Evolutionary conservation across 2,329 filamentous ascomycete species (phyloP).

Genomic region (Ophiostoma sp.): DNA sequence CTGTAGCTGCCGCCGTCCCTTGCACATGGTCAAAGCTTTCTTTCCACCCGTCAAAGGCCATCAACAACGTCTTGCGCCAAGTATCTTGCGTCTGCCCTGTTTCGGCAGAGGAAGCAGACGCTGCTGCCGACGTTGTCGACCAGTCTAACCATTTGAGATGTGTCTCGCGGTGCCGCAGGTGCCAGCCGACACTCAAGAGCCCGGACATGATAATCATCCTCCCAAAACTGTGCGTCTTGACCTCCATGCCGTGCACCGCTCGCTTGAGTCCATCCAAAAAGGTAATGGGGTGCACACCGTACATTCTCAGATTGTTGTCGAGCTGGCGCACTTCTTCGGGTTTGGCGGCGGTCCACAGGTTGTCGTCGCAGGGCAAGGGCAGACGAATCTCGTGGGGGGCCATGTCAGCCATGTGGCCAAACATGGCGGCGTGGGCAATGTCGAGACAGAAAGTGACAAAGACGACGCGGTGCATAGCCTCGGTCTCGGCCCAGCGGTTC

Average conservation of each 20-base stretch:
- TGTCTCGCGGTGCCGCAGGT: conserved; percentile 82
- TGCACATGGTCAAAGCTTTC: conserved; percentile 75
- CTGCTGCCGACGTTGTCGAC: conserved; percentile 59
- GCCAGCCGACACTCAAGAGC: conserved; percentile 87
- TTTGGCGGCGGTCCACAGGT: conserved; percentile 78
- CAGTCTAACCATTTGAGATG: conserved; percentile 79
- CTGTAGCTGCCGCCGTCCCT: conserved; percentile 31
- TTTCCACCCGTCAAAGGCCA: conserved; percentile 86
- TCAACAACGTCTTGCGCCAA: conserved; percentile 75
- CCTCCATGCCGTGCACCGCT: conserved; percentile 76
- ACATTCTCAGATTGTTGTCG: conserved; percentile 73
- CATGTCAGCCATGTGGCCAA: conserved; percentile 88
- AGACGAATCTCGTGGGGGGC: conserved; percentile 85
- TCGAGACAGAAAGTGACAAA: conserved; percentile 91
- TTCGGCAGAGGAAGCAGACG: conserved; percentile 39
- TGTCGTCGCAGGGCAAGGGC: conserved; percentile 83
- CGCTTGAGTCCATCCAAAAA: conserved; percentile 85
- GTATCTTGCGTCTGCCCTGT: conserved; percentile 54
- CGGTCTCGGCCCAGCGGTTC: conserved; percentile 85
- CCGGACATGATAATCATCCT: conserved; percentile 89
- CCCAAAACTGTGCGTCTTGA: conserved; percentile 84
- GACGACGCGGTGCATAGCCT: conserved; percentile 81
- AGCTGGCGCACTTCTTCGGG: conserved; percentile 74
- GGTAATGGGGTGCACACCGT: conserved; percentile 74
- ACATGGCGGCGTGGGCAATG: conserved; percentile 87